Base-by-base conservation (phyloP, 495 filamentous ascomycete genomes). In the Annulohypoxylon nitens region DNA sequence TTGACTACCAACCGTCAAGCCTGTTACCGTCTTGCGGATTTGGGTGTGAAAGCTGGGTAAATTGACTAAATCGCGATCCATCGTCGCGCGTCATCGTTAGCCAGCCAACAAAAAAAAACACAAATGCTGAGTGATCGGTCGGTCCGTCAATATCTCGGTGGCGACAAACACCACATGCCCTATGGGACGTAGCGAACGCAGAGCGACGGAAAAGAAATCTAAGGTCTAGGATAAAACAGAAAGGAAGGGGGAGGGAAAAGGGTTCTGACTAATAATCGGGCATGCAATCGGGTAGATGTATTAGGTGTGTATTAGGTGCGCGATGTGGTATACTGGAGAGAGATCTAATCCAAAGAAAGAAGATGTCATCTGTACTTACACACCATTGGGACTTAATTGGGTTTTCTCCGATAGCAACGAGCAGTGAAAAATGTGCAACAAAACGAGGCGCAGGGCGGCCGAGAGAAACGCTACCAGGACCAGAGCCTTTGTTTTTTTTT, bases 71-170 rank as follows among this genome's bases (percentile, higher is more conserved):
- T 72, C 39, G 62, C 68, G 69, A 67, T 68, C 64, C 77, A 79
- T 79, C 39, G 30, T 74, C 63, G 45, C 70, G 62, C 67, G 59
- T 74, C 75, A 74, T 77, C 7, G 67, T 79, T 74, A 79, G 77
- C 77, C 54, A 79, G 77, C 77, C 54, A 59, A 69, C 55, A 48
- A 57, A 12, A 43, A 30, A 57, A 64, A 55, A 25, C 47, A 23
- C 39, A 33, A 39, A 16, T 47, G 55, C 48, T 30, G 30, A 30
- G 30, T 30, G 51, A 37, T 61, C 55, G 45, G 55, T 55, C 43
- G 16, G 62, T 55, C 51, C 25, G 62, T 68, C 34, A 65, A 12
- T 25, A 48, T 65, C 30, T 60, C 61, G 45, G 57, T 51, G 66
- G 18, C 51, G 43, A 64, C 55, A 48, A 65, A 65, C 3, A 76